Base-by-base conservation (phyloP, 345 rosid species). In the Eucalyptus urophylla region DNA sequence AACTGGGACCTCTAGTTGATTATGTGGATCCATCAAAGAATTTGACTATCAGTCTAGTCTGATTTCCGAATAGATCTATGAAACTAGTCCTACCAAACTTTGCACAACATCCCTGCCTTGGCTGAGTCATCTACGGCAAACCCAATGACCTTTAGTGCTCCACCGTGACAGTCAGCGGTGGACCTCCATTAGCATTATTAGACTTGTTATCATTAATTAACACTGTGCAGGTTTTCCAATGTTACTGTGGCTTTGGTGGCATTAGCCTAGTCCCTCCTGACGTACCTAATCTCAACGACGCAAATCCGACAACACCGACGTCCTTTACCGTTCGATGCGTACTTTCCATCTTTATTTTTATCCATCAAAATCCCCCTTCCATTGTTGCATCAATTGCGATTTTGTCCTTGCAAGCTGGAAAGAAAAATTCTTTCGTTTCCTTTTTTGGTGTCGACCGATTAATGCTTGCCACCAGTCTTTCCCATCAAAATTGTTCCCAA, bases 41-140 rank as follows among this genome's bases (percentile, higher is more conserved):
- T 24, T 25, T 1, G 1, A 4, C 1, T 8, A 0, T 22, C 0
- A 1, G 0, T 56, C 13, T 0, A 22, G 3, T 56, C 1, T 24
- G 27, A 8, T 56, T 56, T 22, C 6, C 1, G 0, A 24, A 5
- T 56, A 11, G 13, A 25, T 9, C 29, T 22, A 56, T 56, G 13
- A 11, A 56, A 24, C 62, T 22, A 56, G 62, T 56, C 6, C 29
- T 25, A 56, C 62, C 62, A 24, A 56, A 56, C 62, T 56, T 56
- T 10, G 24, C 29, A 25, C 13, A 0, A 56, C 1, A 25, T 56
- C 62, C 29, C 62, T 56, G 3, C 62, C 62, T 56, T 56, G 29
- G 62, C 62, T 2, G 62, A 56, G 62, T 56, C 29, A 24, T 56
- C 62, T 56, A 22, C 29, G 6, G 1, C 29, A 24, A 56, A 56